Conservation (phyloP, 345 rosid genomes). For the Eucalyptus grandis region DNA sequence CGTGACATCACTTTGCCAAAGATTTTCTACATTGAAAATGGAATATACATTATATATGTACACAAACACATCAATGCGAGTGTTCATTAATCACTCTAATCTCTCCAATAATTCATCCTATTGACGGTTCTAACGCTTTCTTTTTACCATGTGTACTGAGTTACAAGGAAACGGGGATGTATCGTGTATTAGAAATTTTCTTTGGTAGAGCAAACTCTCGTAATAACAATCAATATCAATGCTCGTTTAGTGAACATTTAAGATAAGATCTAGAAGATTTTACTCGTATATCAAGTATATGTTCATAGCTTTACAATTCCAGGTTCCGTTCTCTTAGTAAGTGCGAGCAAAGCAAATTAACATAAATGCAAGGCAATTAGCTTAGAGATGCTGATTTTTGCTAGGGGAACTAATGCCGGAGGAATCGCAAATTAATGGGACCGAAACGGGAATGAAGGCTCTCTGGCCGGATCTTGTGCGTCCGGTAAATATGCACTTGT, state of each 20-base stretch:
- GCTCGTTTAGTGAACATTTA: not conserved
- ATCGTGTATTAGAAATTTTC: not conserved
- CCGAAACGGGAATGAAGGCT: slow-evolving; percentile 45
- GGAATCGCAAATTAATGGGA: slow-evolving; percentile 33
- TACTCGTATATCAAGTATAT: not conserved
- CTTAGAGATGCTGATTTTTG: not conserved
- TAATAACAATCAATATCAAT: not conserved
- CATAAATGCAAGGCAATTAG: not conserved
- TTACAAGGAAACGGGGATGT: not conserved
- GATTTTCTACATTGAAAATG: not conserved
- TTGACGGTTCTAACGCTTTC: not conserved
- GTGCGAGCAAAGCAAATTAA: not conserved
- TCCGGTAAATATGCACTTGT: slow-evolving; percentile 28
- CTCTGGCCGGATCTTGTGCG: slow-evolving; percentile 28
- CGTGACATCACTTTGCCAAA: not conserved
- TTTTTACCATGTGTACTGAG: not conserved
- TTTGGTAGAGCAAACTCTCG: not conserved
- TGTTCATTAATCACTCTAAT: not conserved
- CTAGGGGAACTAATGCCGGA: not conserved
- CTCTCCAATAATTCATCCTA: not conserved
- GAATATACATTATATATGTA: not conserved
- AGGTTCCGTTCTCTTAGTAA: not conserved
- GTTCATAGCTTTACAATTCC: not conserved
- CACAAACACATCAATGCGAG: not conserved
- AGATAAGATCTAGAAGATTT: not conserved